Conservation (phyloP, 1,139 yeast genomes). For the Sugiyamaella japonica region DNA sequence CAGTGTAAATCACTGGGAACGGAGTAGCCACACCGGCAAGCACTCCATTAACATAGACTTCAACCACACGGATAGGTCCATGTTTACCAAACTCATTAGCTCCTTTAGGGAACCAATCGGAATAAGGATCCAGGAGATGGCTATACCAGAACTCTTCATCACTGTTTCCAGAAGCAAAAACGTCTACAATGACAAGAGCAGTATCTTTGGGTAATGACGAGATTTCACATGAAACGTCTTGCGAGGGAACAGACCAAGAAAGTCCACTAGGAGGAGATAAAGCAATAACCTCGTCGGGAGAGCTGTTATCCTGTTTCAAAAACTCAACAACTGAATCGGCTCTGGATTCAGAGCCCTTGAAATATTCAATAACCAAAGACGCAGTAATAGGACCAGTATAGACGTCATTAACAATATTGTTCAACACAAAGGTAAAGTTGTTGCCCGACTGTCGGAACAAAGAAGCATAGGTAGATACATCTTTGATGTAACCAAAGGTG, state of each 20-base stretch:
- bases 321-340: slow-evolving; percentile 1
- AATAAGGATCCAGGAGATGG: slow-evolving; percentile 16
- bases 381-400: slow-evolving; percentile 65
- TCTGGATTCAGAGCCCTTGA: slow-evolving; percentile 5
- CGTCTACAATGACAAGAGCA: slow-evolving; percentile 56
- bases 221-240: slow-evolving; percentile 2
- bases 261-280: slow-evolving; percentile 15
- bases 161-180: slow-evolving; percentile 73
- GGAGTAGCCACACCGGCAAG: slow-evolving; percentile 43
- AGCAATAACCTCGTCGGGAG: slow-evolving; percentile 14
- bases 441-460: slow-evolving; percentile 50
- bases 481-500: slow-evolving; percentile 55
- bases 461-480: slow-evolving; percentile 57
- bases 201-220: slow-evolving; percentile 54
- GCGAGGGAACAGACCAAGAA: slow-evolving; percentile 20
- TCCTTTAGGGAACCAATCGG: slow-evolving; percentile 16
- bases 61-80: slow-evolving; percentile 48
- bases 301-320: neutral
- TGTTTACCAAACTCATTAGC: slow-evolving; percentile 50
- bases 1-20: slow-evolving; percentile 61
- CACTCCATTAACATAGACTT: slow-evolving; percentile 37
- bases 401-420: slow-evolving; percentile 58
- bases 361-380: slow-evolving; percentile 55
- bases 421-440: slow-evolving; percentile 56
- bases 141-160: slow-evolving; percentile 83